Evolutionary conservation across 306 rosid species (phyloP).

Genomic region (Acacia confusa): DNA sequence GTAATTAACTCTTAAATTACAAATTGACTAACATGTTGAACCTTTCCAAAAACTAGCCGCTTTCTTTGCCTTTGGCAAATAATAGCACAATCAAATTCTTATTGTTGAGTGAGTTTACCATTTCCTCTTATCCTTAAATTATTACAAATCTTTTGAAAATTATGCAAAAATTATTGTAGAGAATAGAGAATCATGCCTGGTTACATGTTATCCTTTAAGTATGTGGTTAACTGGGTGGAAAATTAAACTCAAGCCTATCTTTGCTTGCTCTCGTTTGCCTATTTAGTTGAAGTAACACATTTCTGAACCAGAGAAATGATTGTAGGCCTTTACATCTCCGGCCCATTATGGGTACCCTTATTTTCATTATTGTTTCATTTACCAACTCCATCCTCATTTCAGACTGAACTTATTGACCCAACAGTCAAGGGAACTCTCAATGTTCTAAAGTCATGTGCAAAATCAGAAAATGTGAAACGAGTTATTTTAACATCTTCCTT

Average conservation of each 20-base stretch:
- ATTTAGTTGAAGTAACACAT: too few relatives aligned
- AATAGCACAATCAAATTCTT: background rate
- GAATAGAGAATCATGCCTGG: background rate
- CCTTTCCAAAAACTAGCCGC: background rate
- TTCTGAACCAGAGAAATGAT: too few relatives aligned
- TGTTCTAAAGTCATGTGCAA: constrained; percentile 32
- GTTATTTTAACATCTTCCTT: constrained; percentile 7
- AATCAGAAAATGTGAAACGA: constrained; percentile 29
- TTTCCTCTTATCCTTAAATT: too few relatives aligned
- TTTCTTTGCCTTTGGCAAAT: background rate
- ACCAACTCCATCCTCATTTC: background rate
- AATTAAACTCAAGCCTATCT: background rate
- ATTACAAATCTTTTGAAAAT: background rate
- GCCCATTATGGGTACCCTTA: background rate
- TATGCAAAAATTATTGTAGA: background rate
- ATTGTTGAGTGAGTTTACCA: background rate
- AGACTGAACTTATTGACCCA: constrained; percentile 9
- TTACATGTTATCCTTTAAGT: background rate
- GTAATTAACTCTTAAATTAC: background rate
- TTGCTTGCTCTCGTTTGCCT: too few relatives aligned
- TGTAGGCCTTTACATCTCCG: background rate
- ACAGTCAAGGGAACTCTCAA: constrained; percentile 7
- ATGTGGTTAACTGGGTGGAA: background rate
- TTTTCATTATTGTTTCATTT: background rate
- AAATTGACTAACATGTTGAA: background rate